phyloP scores from a whole-genome alignment of 2,329 filamentous ascomycete genomes.

The Exophiala sp. region DNA sequence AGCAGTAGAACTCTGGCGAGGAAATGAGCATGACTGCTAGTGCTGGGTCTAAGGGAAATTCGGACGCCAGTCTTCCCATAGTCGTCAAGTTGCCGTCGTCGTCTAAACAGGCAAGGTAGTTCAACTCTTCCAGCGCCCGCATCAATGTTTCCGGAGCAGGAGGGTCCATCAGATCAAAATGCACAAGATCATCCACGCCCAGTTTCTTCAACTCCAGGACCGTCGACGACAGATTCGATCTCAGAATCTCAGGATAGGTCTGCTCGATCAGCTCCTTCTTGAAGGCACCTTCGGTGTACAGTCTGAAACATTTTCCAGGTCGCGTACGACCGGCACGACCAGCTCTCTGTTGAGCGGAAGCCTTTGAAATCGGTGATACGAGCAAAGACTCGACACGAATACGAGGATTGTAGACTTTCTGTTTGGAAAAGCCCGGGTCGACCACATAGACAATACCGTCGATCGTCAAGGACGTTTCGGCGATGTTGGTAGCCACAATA shows the following conservation, averaged over 20 bases:
- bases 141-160: conserved; percentile 97
- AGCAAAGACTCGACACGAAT: conserved; percentile 93
- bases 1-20: conserved; percentile 96
- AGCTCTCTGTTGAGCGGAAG: conserved; percentile 91
- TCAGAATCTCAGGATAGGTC: conserved; percentile 91
- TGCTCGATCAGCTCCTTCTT: conserved; percentile 98
- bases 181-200: conserved; percentile 87
- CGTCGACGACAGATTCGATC: conserved; percentile 89
- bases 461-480: conserved; percentile 94
- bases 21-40: conserved; percentile 97
- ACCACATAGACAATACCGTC: conserved; percentile 99
- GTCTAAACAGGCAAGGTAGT: conserved; percentile 92
- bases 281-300: conserved; percentile 93
- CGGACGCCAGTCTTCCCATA: conserved; percentile 80
- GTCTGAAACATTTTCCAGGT: conserved; percentile 93
- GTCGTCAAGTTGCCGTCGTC: conserved; percentile 85
- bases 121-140: conserved; percentile 93
- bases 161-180: conserved; percentile 98
- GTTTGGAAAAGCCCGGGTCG: conserved; percentile 98
- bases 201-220: conserved; percentile 97
- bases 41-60: conserved; percentile 90
- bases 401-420: conserved; percentile 97
- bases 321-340: conserved; percentile 98
- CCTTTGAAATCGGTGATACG: conserved; percentile 97
- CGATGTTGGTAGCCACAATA: conserved; percentile 95